These are phyloP conservation scores for Penicillium coprophilum DNA, from an alignment of 495 filamentous ascomycete genomes.

Conservation along the genomic window DNA sequence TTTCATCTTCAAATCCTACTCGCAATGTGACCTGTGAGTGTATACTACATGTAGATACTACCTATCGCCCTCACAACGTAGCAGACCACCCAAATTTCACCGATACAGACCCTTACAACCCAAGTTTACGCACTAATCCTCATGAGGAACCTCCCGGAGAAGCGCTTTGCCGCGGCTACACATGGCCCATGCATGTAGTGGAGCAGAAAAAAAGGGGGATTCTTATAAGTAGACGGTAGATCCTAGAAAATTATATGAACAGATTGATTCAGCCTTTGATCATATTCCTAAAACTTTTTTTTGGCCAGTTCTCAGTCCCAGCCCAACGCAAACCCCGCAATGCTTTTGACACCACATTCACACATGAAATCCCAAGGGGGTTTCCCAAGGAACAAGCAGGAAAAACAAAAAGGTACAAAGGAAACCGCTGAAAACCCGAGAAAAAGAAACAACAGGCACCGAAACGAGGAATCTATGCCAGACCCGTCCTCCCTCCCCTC, in stretches of 20 bases:
- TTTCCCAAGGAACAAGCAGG: conserved; percentile 1
- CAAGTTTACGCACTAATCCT: conserved; percentile 4
- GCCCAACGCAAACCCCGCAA: conserved; percentile 3
- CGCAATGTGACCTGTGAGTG: background rate
- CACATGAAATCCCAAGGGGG: conserved; percentile 6
- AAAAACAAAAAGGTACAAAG: conserved; percentile 12
- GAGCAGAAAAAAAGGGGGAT: background rate
- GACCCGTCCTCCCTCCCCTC: background rate
- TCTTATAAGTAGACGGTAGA: background rate
- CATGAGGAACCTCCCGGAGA: conserved; percentile 5
- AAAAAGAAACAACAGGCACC: conserved; percentile 10
- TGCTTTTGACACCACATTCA: conserved; percentile 12
- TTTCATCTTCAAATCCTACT: conserved; percentile 12
- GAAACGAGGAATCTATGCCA: conserved; percentile 25
- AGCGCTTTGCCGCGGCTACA: conserved; percentile 11
- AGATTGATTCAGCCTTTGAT: background rate
- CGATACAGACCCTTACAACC: background rate
- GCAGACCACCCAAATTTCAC: background rate
- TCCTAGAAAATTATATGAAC: conserved; percentile 1
- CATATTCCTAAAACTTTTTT: background rate
- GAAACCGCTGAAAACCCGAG: conserved; percentile 15
- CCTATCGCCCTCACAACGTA: background rate
- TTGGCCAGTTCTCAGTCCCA: background rate
- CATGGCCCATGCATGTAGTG: conserved; percentile 8
- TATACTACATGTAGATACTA: background rate